A percentile compares a stretch with the other conserved stretches of the same genome.
phyloP scores from a whole-genome alignment of 176 grass and related monocot species.

The Oryza officinalis region DNA sequence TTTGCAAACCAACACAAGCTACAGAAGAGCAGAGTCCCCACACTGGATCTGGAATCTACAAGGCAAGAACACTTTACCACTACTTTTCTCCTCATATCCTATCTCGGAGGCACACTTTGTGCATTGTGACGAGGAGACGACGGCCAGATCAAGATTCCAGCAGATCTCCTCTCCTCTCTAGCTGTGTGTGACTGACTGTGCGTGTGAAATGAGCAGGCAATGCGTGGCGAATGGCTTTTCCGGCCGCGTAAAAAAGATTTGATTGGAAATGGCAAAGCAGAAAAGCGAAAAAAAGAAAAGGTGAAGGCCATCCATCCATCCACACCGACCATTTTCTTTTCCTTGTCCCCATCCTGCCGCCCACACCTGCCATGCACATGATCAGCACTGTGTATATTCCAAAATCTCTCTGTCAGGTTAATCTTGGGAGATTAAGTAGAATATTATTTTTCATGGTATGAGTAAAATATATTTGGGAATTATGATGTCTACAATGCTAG shows the following conservation, averaged over 20 bases:
- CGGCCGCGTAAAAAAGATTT: neutral
- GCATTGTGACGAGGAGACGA: neutral
- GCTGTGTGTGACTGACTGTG: neutral
- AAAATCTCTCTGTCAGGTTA: neutral
- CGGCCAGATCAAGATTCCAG: constrained; percentile 45
- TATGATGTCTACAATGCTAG: too few species aligned
- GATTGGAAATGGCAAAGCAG: constrained; percentile 6
- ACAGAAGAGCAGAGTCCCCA: neutral
- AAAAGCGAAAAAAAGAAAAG: constrained; percentile 31
- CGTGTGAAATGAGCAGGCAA: constrained; percentile 28
- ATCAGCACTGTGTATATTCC: neutral
- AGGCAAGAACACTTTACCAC: neutral
- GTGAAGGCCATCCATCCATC: constrained; percentile 40
- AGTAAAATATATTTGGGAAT: neutral
- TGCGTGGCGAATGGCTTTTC: neutral
- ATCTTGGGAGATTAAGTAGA: neutral
- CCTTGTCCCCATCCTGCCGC: constrained; percentile 37
- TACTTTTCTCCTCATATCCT: neutral
- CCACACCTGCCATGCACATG: constrained; percentile 27
- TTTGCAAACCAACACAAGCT: neutral
- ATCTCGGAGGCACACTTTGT: constrained; percentile 1
- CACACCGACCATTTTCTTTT: constrained; percentile 38
- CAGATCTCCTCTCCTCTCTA: neutral
- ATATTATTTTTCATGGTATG: too few species aligned
- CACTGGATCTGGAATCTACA: constrained; percentile 31